Conservation (phyloP, 2,329 filamentous ascomycete genomes). For the Aspergillus luchuensis region DNA sequence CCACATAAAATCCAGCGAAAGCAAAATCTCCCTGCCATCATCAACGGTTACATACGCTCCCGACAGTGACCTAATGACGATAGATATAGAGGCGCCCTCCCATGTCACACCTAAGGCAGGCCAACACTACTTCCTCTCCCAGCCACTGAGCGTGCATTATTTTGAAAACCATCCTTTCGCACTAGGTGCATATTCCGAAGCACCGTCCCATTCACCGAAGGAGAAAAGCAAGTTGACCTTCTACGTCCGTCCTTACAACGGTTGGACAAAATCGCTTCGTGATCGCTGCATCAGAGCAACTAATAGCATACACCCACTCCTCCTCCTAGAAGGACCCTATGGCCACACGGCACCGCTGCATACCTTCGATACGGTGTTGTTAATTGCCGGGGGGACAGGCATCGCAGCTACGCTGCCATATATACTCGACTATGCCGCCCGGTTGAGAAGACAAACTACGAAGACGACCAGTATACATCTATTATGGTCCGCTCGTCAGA, state of each 20-base stretch:
- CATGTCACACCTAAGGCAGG: conserved; percentile 26
- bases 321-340: conserved; percentile 50
- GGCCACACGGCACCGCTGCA: conserved; percentile 42
- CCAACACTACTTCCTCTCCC: conserved; percentile 53
- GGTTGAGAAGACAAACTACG: background rate
- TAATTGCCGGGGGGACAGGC: conserved; percentile 40
- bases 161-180: conserved; percentile 56
- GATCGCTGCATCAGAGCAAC: conserved; percentile 36
- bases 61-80: background rate
- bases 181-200: conserved; percentile 19
- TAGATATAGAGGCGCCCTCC: background rate
- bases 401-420: conserved; percentile 43
- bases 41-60: background rate
- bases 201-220: too few species aligned
- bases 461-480: conserved; percentile 9
- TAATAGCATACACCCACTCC: conserved; percentile 40
- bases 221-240: conserved; percentile 21
- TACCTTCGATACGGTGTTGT: conserved; percentile 52
- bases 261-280: conserved; percentile 1
- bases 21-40: background rate
- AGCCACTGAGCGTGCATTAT: conserved; percentile 39
- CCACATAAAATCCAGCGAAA: conserved; percentile 18
- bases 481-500: conserved; percentile 27
- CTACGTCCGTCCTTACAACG: conserved; percentile 36
- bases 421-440: conserved; percentile 26